These are phyloP conservation scores for Funneliformis caledonium DNA, from an alignment of 371 early-diverging fungal species.

Conservation along the genomic window DNA sequence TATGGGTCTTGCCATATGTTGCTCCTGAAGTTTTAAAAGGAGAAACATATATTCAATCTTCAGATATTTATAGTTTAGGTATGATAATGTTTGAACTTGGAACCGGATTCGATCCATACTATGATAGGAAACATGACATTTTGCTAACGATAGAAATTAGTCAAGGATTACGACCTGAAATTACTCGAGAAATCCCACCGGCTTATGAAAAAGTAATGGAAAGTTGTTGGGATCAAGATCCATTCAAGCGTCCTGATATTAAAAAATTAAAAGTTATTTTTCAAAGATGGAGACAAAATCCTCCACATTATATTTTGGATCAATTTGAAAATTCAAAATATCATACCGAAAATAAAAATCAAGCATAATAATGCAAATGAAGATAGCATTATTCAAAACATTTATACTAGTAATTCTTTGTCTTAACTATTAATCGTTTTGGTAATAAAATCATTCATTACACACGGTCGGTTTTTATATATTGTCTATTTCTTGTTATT, in stretches of 20 bases:
- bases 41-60: background rate
- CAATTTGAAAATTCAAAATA: background rate
- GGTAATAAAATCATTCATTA: no score
- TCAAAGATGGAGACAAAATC: no score
- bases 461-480: no score
- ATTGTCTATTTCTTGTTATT: no score
- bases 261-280: background rate
- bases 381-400: no score
- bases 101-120: background rate
- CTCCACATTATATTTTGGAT: no score
- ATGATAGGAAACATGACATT: background rate
- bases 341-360: no score
- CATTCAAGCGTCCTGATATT: constrained; percentile 11
- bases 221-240: constrained; percentile 21
- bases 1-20: constrained; percentile 9
- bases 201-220: background rate
- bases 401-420: no score
- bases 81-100: constrained; percentile 7
- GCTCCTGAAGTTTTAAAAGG: constrained; percentile 16
- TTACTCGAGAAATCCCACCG: background rate
- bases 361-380: no score
- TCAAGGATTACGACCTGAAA: background rate
- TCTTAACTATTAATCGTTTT: no score
- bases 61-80: constrained; percentile 13
- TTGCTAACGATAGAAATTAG: background rate